Percentiles rank a stretch among this genome's conserved stretches.
phyloP scores from a whole-genome alignment of 1,139 yeast genomes.

The Zygoascus meyerae region DNA sequence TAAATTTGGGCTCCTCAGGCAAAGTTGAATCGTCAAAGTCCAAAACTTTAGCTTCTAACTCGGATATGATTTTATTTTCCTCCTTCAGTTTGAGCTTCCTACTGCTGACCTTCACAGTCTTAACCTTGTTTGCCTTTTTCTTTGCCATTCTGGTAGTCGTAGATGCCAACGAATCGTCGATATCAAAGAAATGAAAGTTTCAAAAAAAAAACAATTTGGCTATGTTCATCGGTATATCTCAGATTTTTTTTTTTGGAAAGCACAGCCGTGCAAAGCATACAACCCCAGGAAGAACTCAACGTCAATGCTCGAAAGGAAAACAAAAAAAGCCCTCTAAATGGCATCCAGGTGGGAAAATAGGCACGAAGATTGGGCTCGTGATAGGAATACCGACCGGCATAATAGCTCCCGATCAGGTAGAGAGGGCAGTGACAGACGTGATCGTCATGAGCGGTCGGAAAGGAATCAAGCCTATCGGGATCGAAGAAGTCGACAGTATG shows the following conservation, averaged over 20 bases:
- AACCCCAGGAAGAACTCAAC: background rate
- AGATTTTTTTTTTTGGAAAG: slow-evolving; percentile 2
- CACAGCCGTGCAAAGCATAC: slow-evolving; percentile 5
- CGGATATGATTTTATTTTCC: slow-evolving; percentile 27
- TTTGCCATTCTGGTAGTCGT: slow-evolving; percentile 7
- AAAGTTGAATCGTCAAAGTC: slow-evolving; percentile 21
- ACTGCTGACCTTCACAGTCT: slow-evolving; percentile 5
- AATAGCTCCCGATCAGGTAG: background rate
- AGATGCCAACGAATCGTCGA: no score
- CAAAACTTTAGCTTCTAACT: slow-evolving; percentile 18
- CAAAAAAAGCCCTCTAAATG: no score
- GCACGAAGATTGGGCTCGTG: slow-evolving; percentile 7
- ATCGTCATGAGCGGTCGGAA: background rate
- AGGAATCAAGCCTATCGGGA: no score
- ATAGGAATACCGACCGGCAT: slow-evolving; percentile 5
- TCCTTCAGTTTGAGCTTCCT: slow-evolving; percentile 20
- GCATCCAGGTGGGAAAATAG: slow-evolving; percentile 8
- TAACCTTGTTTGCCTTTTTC: slow-evolving; percentile 13
- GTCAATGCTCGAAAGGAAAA: background rate
- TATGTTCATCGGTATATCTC: background rate
- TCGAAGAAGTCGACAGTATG: background rate
- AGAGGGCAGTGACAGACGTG: background rate
- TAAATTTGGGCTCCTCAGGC: slow-evolving; percentile 23
- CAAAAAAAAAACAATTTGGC: background rate
- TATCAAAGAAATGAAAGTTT: no score